Evolutionary conservation across 495 filamentous ascomycete species (phyloP).

Genomic region (Penicillium verhagenii): DNA sequence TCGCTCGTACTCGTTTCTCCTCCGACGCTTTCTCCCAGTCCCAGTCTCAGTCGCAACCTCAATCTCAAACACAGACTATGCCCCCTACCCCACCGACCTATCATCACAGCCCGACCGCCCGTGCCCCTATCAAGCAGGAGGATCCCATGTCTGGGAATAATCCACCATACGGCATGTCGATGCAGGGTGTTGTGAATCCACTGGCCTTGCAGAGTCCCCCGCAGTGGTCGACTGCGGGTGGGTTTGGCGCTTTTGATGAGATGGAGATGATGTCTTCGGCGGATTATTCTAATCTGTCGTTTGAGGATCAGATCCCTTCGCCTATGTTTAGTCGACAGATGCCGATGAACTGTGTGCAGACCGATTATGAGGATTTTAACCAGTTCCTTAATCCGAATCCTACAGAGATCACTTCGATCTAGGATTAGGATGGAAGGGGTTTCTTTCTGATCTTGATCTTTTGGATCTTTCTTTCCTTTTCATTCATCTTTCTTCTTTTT

Average conservation of each 20-base stretch:
- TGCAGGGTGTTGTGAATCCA: slow-evolving; percentile 44
- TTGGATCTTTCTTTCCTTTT: neutral
- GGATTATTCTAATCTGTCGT: slow-evolving; percentile 35
- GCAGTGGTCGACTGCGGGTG: slow-evolving; percentile 31
- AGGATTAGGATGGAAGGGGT: too few relatives aligned
- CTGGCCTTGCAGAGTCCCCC: slow-evolving; percentile 33
- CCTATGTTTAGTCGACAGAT: slow-evolving; percentile 41
- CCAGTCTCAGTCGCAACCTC: neutral
- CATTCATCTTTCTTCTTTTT: slow-evolving; percentile 3
- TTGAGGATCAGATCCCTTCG: slow-evolving; percentile 38
- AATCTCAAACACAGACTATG: slow-evolving; percentile 23
- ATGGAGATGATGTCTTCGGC: slow-evolving; percentile 40
- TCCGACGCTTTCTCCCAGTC: slow-evolving; percentile 35
- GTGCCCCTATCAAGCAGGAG: slow-evolving; percentile 31
- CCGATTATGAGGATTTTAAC: slow-evolving; percentile 44
- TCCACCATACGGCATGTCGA: slow-evolving; percentile 25
- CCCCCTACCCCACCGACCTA: slow-evolving; percentile 40
- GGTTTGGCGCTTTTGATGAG: slow-evolving; percentile 40
- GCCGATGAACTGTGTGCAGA: slow-evolving; percentile 40
- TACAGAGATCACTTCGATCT: slow-evolving; percentile 44
- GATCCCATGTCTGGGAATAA: slow-evolving; percentile 24
- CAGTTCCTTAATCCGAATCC: slow-evolving; percentile 46
- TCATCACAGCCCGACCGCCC: slow-evolving; percentile 28
- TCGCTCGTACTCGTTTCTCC: slow-evolving; percentile 32
- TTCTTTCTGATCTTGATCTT: too few relatives aligned